Evolutionary conservation across 2,329 filamentous ascomycete species (phyloP).

Genomic region (Aurifilum marmelostoma): DNA sequence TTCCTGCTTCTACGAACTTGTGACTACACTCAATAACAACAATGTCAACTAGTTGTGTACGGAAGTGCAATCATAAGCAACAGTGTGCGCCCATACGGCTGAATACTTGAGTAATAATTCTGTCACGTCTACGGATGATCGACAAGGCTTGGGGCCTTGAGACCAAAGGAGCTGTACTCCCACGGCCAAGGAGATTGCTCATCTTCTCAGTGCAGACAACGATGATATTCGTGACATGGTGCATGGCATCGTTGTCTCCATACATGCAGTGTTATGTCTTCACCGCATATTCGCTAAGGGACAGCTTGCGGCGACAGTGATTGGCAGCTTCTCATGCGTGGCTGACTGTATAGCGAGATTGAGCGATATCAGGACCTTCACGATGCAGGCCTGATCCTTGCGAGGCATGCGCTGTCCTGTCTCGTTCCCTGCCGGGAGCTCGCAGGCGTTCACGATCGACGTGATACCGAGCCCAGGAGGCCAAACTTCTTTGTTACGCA

Average conservation of each 20-base stretch:
- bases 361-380: slow-evolving; percentile 2
- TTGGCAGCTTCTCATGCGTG: slow-evolving; percentile 20
- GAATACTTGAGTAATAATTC: not conserved
- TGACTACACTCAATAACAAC: not conserved
- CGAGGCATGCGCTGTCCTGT: slow-evolving; percentile 13
- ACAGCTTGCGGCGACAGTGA: slow-evolving; percentile 18
- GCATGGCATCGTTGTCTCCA: not conserved
- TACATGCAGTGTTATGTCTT: slow-evolving; percentile 3
- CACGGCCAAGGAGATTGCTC: not conserved
- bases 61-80: not conserved
- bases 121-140: not conserved
- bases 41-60: not conserved
- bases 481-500: slow-evolving; percentile 16
- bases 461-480: slow-evolving; percentile 15
- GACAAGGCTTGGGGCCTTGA: not conserved
- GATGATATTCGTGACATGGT: slow-evolving; percentile 12
- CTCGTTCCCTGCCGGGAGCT: slow-evolving; percentile 19
- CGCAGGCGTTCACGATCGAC: slow-evolving; percentile 25
- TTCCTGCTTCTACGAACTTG: not conserved
- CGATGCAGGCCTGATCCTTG: slow-evolving; percentile 25
- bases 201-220: not conserved
- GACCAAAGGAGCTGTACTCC: not conserved
- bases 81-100: not conserved
- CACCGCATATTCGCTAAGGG: slow-evolving; percentile 26
- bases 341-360: slow-evolving; percentile 24